Base-by-base conservation (phyloP, 2,329 filamentous ascomycete genomes). In the Penicillium sp. region DNA sequence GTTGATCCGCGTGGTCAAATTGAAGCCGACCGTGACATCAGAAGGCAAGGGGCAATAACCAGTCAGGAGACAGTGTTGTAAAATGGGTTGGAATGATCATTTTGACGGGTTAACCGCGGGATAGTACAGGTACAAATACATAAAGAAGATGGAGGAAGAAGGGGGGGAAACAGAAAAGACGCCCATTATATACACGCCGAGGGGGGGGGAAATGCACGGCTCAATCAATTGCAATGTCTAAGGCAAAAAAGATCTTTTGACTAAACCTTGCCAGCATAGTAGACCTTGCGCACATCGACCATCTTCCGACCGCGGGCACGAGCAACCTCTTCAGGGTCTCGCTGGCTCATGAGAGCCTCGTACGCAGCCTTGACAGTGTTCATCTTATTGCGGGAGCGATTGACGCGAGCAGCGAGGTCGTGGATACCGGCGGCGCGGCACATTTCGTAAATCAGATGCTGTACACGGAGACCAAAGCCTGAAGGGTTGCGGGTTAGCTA, bases 381-480 rank as follows among this genome's bases (percentile, higher is more conserved):
- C 90, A 97, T 95, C 59, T 90, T 89, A 77, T 95, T 97, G 63
- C 90, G 82, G 53, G 88, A 88, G 39, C 91, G 85, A 34, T 85
- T 84, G 53, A 95, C 90, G 57, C 81, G 80, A 42, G 88, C 90
- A 12, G 90, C 81, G 32, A 98, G 80, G 68, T 98, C 93, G 55
- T 85, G 78, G 63, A 98, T 89, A 56, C 93, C 93, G 36, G 83
- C 86, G 42, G 84, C 84, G 55, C 89, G 86, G 65, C 88, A 90
- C 76, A 98, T 90, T 70, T 98, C 91, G 71, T 90, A 97, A 68
- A 98, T 91, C 56, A 90, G 82, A 66, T 88, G 83, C 61, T 95
- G 89, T 66, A 88, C 89, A 63, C 93, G 88, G 58, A 97, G 84
- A 65, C 93, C 93, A 63, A 96, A 98, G 50, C 93, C 93, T 96